A percentile compares a stretch with the other conserved stretches of the same genome.
These are phyloP conservation scores for Globisporangium emineosum DNA, from an alignment of 352 stramenopile genomes.

Conservation along the genomic window DNA sequence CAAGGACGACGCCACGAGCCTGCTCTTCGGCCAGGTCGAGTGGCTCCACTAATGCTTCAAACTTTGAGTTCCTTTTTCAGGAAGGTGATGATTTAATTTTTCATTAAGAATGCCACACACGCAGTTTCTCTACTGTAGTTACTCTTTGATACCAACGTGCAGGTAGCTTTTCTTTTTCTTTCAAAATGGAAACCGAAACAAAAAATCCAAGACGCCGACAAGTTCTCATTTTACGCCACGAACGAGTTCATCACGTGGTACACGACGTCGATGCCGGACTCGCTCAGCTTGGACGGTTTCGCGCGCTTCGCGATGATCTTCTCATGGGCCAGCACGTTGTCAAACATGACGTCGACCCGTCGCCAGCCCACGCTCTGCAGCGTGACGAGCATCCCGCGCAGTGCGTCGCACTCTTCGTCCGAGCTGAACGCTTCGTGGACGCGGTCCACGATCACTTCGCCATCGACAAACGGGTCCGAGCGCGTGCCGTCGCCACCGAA, in stretches of 20 bases:
- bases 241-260: slow-evolving; percentile 79
- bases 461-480: slow-evolving; percentile 48
- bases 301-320: slow-evolving; percentile 81
- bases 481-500: slow-evolving; percentile 24
- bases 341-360: slow-evolving; percentile 68
- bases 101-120: slow-evolving; percentile 2
- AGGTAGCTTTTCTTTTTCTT: not conserved
- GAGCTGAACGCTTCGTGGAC: slow-evolving; percentile 59
- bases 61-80: not conserved
- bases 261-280: slow-evolving; percentile 67
- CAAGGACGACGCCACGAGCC: slow-evolving; percentile 15
- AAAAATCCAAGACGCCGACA: not conserved
- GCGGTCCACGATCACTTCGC: slow-evolving; percentile 61
- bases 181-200: not conserved
- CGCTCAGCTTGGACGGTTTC: slow-evolving; percentile 46
- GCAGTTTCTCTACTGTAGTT: slow-evolving; percentile 7
- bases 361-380: slow-evolving; percentile 74
- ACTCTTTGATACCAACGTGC: not conserved
- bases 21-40: slow-evolving; percentile 26
- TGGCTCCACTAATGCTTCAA: slow-evolving; percentile 13
- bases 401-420: slow-evolving; percentile 54
- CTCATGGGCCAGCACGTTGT: slow-evolving; percentile 67
- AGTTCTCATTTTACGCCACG: slow-evolving; percentile 35
- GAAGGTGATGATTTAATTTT: not conserved
- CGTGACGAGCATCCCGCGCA: slow-evolving; percentile 72